A percentile compares a stretch with the other conserved stretches of the same genome.
Evolutionary conservation across 2,329 filamentous ascomycete genomes (phyloP).

Genomic region (Aspergillus melleus): DNA sequence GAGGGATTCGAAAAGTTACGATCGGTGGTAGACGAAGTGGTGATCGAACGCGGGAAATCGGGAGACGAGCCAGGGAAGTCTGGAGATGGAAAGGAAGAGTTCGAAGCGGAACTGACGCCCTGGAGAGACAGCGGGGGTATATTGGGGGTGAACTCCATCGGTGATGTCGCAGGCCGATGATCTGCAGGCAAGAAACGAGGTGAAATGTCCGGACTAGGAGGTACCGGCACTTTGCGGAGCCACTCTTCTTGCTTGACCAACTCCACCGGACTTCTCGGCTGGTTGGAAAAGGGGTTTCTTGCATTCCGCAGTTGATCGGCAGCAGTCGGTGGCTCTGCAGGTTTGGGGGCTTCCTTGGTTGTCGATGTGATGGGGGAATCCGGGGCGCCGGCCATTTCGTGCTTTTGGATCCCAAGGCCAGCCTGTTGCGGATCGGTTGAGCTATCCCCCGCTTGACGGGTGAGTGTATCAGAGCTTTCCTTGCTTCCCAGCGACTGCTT

Average conservation of each 20-base stretch:
- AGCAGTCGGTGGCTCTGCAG: constrained; percentile 4
- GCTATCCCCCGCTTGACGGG: constrained; percentile 17
- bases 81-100: constrained; percentile 48
- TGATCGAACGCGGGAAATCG: constrained; percentile 44
- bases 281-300: constrained; percentile 22
- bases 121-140: constrained; percentile 43
- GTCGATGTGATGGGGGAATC: background rate
- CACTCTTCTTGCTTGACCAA: constrained; percentile 32
- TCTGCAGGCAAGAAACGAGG: constrained; percentile 38
- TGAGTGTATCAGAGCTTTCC: constrained; percentile 29
- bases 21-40: constrained; percentile 44
- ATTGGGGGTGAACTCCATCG: constrained; percentile 39
- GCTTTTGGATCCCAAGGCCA: constrained; percentile 18
- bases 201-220: constrained; percentile 38
- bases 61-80: constrained; percentile 43
- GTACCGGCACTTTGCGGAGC: constrained; percentile 20
- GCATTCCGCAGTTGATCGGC: constrained; percentile 17
- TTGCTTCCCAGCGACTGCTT: constrained; percentile 24
- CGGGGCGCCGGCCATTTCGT: constrained; percentile 8
- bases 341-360: constrained; percentile 1
- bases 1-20: constrained; percentile 38
- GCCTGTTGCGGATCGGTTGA: constrained; percentile 3
- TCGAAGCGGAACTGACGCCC: constrained; percentile 37
- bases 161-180: constrained; percentile 44
- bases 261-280: constrained; percentile 30